Evolutionary conservation across 2,329 filamentous ascomycete genomes (phyloP).

Genomic region (Curvularia lunata): DNA sequence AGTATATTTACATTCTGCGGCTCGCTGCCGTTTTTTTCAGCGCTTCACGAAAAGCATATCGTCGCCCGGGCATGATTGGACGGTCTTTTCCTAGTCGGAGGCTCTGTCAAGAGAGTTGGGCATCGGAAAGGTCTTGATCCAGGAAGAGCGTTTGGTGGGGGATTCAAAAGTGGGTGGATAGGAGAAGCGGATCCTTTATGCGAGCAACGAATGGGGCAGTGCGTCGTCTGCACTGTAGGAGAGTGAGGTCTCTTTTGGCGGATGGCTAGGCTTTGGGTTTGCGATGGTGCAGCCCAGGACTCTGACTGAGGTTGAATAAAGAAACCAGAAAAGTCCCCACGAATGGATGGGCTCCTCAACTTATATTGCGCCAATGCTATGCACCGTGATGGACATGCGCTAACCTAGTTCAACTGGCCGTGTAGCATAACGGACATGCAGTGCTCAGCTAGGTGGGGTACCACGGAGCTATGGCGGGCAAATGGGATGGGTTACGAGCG

Average conservation of each 20-base stretch:
- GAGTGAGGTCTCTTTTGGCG: constrained; percentile 29
- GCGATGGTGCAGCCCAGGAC: constrained; percentile 10
- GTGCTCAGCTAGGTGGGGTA: constrained; percentile 12
- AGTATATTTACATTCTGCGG: constrained; percentile 51
- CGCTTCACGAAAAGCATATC: constrained; percentile 48
- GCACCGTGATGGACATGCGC: constrained; percentile 26
- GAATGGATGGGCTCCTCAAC: constrained; percentile 30
- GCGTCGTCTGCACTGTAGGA: constrained; percentile 37
- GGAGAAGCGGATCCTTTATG: constrained; percentile 42
- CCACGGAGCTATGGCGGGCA: not conserved
- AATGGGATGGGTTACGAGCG: not conserved
- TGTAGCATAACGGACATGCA: constrained; percentile 14
- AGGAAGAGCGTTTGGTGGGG: constrained; percentile 44
- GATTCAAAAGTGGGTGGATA: constrained; percentile 41
- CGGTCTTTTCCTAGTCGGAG: constrained; percentile 44
- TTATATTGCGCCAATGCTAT: constrained; percentile 19
- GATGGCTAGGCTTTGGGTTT: constrained; percentile 18
- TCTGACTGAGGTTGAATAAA: constrained; percentile 23
- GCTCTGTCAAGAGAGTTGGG: constrained; percentile 41
- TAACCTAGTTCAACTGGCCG: constrained; percentile 9
- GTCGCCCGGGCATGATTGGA: constrained; percentile 48
- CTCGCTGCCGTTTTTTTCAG: constrained; percentile 48
- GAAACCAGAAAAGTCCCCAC: constrained; percentile 32
- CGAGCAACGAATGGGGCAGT: constrained; percentile 44
- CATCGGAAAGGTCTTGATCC: constrained; percentile 44